Conservation (phyloP, 2,329 filamentous ascomycete species). For the Colletotrichum graminicola region DNA sequence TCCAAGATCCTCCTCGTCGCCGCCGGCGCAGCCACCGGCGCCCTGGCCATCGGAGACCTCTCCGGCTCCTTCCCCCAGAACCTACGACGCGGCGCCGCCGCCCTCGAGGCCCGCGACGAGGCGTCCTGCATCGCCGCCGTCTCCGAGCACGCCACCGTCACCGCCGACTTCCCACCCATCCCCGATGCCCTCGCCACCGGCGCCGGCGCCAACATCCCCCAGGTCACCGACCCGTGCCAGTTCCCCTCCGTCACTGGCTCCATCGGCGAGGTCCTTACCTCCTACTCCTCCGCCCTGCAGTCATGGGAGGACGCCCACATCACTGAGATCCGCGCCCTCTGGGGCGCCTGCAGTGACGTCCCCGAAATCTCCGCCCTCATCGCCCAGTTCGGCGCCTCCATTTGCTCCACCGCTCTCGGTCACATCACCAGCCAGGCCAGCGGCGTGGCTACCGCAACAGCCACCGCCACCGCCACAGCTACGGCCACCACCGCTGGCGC, state of each 20-base stretch:
- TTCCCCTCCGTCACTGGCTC: slow-evolving; percentile 47
- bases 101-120: slow-evolving; percentile 28
- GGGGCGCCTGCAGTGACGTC: slow-evolving; percentile 47
- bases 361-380: slow-evolving; percentile 36
- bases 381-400: background rate
- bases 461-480: background rate
- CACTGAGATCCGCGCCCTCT: slow-evolving; percentile 42
- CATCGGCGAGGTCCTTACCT: slow-evolving; percentile 45
- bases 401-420: slow-evolving; percentile 26
- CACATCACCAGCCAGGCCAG: slow-evolving; percentile 13
- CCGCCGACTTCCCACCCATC: slow-evolving; percentile 40
- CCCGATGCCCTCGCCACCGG: slow-evolving; percentile 43
- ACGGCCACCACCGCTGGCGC: background rate
- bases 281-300: slow-evolving; percentile 44
- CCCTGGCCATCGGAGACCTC: slow-evolving; percentile 28
- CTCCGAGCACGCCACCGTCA: slow-evolving; percentile 36
- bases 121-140: slow-evolving; percentile 39
- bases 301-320: slow-evolving; percentile 46
- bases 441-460: background rate
- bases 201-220: slow-evolving; percentile 42
- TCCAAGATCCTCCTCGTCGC: slow-evolving; percentile 33
- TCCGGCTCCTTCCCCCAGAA: slow-evolving; percentile 22
- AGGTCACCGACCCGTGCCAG: slow-evolving; percentile 44
- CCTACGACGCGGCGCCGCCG: slow-evolving; percentile 18
- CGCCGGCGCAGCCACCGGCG: slow-evolving; percentile 20